Base-by-base conservation (phyloP, 2,329 filamentous ascomycete species). In the Allantophomopsis lycopodina region DNA sequence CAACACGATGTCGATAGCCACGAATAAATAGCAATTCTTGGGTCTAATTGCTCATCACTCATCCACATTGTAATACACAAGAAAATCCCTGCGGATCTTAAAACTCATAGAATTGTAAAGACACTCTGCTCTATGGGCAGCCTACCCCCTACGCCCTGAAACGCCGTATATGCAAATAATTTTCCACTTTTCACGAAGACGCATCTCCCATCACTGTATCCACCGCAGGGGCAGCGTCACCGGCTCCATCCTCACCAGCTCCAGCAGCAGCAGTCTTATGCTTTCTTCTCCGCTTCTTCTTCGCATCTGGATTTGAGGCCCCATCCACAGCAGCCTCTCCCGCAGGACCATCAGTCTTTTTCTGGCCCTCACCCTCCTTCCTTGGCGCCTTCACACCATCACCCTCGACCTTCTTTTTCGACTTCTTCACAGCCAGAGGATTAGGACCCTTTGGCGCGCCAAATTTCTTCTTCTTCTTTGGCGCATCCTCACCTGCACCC, bases 351-450 rank as follows among this genome's bases (percentile, higher is more conserved):
- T 14, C 33, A 7, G 54, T 57, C 30, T 47, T 46, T 42, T 55
- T 28, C 23, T 28, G 23, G 11, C 23, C 23, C 53, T 43, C 51
- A 40, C 42, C 49, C 45, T 48, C 54, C 55, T 49, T 49, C 51
- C 43, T 58, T 57, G 23, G 21, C 20, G 36, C 32, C 50, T 20
- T 46, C 46, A 31, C 38, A 38, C 47, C 39, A 48, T 43, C 42
- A 44, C 49, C 36, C 36, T 40, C 21, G 33, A 45, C 46, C 44
- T 55, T 58, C 54, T 73, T 75, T 63, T 80, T 83, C 20, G 70
- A 48, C 61, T 83, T 85, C 64, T 80, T 81, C 39, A 82, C 66
- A 38, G 78, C 72, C 40, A 86, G 59, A 7, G 81, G 81, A 55
- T 86, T 86, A 1, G 79, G 79, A 15, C 71, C 76, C 55, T 83